phyloP scores from a whole-genome alignment of 306 rosid species.

The Adenanthera pavonina region DNA sequence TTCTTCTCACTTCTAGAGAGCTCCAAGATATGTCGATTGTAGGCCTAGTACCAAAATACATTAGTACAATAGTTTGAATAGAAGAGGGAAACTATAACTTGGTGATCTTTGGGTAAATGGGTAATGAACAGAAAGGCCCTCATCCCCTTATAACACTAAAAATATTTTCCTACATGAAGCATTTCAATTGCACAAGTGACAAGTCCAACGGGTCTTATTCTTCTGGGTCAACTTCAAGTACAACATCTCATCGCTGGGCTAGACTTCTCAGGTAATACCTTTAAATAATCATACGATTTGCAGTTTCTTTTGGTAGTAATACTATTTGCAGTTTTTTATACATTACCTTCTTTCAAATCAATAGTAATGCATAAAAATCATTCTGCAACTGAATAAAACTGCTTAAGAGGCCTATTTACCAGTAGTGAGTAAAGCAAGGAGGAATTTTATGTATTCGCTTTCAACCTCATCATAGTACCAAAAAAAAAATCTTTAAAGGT shows the following conservation, averaged over 20 bases:
- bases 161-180: not conserved
- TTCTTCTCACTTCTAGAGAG: slow-evolving; percentile 54
- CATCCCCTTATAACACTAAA: slow-evolving; percentile 26
- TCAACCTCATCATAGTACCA: not conserved
- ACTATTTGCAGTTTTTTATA: not conserved
- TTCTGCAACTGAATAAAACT: not conserved
- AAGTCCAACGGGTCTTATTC: not conserved
- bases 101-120: slow-evolving; percentile 23
- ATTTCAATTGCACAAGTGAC: slow-evolving; percentile 28
- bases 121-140: slow-evolving; percentile 15
- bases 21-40: slow-evolving; percentile 59
- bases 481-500: not conserved
- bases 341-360: not conserved
- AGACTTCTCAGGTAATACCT: not conserved
- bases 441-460: not conserved
- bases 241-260: slow-evolving; percentile 26
- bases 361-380: not conserved
- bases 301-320: not conserved
- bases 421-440: not conserved
- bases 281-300: not conserved
- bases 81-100: slow-evolving; percentile 36
- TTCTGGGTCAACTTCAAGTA: slow-evolving; percentile 5
- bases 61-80: slow-evolving; percentile 23
- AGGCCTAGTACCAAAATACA: slow-evolving; percentile 62
- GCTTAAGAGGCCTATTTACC: not conserved